phyloP scores from a whole-genome alignment of 805 yeast species.

The Cyberlindnera americana region DNA sequence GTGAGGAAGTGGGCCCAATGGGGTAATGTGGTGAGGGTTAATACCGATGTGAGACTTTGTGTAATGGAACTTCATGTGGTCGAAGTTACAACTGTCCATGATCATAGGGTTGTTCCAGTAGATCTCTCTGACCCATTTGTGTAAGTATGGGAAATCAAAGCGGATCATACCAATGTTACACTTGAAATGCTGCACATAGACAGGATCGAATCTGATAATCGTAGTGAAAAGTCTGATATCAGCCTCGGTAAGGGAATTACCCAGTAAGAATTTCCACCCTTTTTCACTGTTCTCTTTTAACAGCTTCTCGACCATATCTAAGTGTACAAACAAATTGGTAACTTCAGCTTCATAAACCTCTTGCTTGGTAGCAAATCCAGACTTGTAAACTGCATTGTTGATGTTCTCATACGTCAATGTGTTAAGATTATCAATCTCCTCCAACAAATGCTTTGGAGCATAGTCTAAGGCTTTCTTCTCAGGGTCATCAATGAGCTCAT shows the following conservation, averaged over 20 bases:
- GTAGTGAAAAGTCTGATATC: conserved; percentile 87
- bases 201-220: conserved; percentile 86
- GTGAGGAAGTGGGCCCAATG: conserved; percentile 83
- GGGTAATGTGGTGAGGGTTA: conserved; percentile 82
- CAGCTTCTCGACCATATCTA: conserved; percentile 67
- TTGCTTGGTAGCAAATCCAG: conserved; percentile 86
- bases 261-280: conserved; percentile 44
- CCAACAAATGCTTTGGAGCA: conserved; percentile 53
- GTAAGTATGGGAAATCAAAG: conserved; percentile 69
- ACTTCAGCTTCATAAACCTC: conserved; percentile 76
- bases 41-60: conserved; percentile 78
- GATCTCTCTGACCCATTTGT: conserved; percentile 76
- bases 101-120: conserved; percentile 79
- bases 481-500: conserved; percentile 46
- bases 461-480: conserved; percentile 50
- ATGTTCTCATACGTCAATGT: conserved; percentile 79
- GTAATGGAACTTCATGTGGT: conserved; percentile 88
- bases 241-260: conserved; percentile 77
- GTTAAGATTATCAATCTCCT: conserved; percentile 71
- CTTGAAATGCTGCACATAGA: conserved; percentile 93
- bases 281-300: conserved; percentile 39
- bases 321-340: conserved; percentile 53
- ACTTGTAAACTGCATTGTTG: conserved; percentile 90
- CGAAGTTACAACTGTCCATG: conserved; percentile 75
- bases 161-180: conserved; percentile 84